Evolutionary conservation across 306 rosid genomes (phyloP).

Genomic region (Quercus glauca): DNA sequence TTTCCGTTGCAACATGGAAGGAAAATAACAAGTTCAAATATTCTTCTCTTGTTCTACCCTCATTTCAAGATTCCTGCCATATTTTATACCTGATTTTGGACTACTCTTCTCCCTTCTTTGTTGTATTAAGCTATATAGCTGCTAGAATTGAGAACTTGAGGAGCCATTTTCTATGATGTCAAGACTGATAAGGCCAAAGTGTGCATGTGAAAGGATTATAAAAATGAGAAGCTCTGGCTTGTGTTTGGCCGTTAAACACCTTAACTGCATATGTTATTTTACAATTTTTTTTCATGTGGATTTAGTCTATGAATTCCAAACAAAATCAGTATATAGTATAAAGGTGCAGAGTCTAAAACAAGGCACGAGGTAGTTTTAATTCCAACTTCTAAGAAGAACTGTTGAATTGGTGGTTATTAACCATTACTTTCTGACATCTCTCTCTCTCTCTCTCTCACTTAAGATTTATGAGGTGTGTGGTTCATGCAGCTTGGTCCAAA

Average conservation of each 20-base stretch:
- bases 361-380: neutral
- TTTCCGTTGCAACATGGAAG: neutral
- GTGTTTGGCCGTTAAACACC: neutral
- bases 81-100: neutral
- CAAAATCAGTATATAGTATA: neutral
- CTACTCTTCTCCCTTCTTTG: neutral
- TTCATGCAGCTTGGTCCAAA: constrained; percentile 81
- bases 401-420: neutral
- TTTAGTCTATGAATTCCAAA: neutral
- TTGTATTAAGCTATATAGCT: neutral
- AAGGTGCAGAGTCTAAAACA: neutral
- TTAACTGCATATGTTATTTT: neutral
- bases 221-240: neutral
- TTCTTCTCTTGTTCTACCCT: neutral
- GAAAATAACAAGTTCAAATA: neutral
- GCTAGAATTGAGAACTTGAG: neutral
- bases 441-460: neutral
- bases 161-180: neutral
- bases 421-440: neutral
- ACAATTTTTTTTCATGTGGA: neutral
- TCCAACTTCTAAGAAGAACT: neutral
- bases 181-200: neutral
- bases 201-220: neutral
- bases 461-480: constrained; percentile 1
- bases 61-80: neutral